phyloP scores from a whole-genome alignment of 1,284 basidiomycete species.

The Ganoderma boninense region DNA sequence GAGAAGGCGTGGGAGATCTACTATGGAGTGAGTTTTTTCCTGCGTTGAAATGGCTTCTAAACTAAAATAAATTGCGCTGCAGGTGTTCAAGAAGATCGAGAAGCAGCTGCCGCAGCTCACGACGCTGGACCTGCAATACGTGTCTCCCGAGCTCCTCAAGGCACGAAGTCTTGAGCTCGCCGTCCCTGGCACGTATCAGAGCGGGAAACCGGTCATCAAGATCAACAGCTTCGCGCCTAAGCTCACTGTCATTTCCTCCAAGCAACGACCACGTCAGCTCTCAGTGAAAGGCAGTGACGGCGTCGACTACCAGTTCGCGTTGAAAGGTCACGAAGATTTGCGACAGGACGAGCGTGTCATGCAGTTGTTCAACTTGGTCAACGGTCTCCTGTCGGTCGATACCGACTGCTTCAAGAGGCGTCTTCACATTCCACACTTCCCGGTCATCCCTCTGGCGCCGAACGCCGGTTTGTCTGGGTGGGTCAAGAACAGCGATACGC shows the following conservation, averaged over 20 bases:
- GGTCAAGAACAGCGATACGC: slow-evolving; percentile 96
- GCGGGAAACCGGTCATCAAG: slow-evolving; percentile 86
- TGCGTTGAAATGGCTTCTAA: too few relatives aligned
- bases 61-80: slow-evolving; percentile 2
- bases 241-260: slow-evolving; percentile 95
- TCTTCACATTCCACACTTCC: slow-evolving; percentile 93
- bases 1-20: slow-evolving; percentile 99
- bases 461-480: slow-evolving; percentile 96
- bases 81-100: slow-evolving; percentile 97
- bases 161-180: slow-evolving; percentile 93
- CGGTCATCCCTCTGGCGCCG: slow-evolving; percentile 95
- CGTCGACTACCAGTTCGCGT: slow-evolving; percentile 90
- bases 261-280: slow-evolving; percentile 94
- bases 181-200: slow-evolving; percentile 93
- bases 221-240: slow-evolving; percentile 90
- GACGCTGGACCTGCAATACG: slow-evolving; percentile 96
- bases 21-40: slow-evolving; percentile 70
- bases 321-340: slow-evolving; percentile 96
- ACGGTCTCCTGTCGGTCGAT: slow-evolving; percentile 93
- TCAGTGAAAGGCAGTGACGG: slow-evolving; percentile 93
- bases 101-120: slow-evolving; percentile 93
- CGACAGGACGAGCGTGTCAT: slow-evolving; percentile 99
- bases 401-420: slow-evolving; percentile 97
- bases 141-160: slow-evolving; percentile 92
- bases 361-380: slow-evolving; percentile 98